These are phyloP conservation scores for Mucuna pruriens DNA, from an alignment of 306 rosid species.

Conservation along the genomic window DNA sequence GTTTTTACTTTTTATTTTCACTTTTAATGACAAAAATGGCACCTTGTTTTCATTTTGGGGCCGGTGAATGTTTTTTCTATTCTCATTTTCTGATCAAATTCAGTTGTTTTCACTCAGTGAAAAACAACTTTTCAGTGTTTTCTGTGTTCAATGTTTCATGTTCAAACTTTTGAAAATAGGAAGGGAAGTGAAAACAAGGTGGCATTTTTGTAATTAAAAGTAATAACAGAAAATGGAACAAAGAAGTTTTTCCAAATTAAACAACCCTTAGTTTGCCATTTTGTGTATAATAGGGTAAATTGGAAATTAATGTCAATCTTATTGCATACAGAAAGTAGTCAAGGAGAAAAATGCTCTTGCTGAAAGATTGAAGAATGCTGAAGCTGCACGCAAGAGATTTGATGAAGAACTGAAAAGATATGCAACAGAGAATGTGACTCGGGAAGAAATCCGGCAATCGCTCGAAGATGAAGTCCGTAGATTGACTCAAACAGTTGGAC, in stretches of 20 bases:
- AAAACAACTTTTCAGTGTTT: neutral
- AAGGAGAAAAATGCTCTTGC: conserved; percentile 97
- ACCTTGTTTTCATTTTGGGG: neutral
- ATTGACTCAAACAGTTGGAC: conserved; percentile 94
- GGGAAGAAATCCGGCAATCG: conserved; percentile 93
- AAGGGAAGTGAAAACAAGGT: neutral
- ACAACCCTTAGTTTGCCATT: conserved; percentile 3
- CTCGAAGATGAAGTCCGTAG: conserved; percentile 94
- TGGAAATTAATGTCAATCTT: conserved; percentile 33
- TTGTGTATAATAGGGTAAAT: conserved; percentile 16
- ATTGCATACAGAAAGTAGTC: conserved; percentile 75
- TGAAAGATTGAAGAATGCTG: conserved; percentile 95
- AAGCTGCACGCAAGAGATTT: conserved; percentile 94
- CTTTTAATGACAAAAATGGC: neutral
- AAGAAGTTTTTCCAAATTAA: neutral
- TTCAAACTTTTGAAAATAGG: neutral
- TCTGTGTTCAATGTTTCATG: neutral
- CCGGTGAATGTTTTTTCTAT: neutral
- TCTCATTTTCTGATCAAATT: neutral
- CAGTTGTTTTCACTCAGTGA: neutral
- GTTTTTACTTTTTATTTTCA: no score
- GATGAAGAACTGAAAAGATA: conserved; percentile 92
- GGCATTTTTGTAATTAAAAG: neutral
- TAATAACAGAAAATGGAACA: neutral
- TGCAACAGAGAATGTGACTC: conserved; percentile 91